Conservation (phyloP, 2,329 filamentous ascomycete species). For the Shiraia bambusicola region DNA sequence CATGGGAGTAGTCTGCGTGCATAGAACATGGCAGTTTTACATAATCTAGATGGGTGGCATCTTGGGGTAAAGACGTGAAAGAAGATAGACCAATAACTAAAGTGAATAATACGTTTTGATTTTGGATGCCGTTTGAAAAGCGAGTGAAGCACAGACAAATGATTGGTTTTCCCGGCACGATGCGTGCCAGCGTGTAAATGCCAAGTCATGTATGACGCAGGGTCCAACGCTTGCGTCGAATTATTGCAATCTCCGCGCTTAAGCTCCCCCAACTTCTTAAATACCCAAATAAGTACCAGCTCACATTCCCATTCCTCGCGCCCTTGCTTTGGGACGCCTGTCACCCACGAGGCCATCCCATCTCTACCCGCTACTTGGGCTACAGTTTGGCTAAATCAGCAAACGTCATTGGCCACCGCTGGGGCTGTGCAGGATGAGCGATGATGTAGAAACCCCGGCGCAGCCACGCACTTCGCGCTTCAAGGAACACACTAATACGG, state of each 20-base stretch:
- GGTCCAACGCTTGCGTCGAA: constrained; percentile 8
- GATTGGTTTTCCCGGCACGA: background rate
- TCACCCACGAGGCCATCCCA: background rate
- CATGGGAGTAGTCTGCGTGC: constrained; percentile 3
- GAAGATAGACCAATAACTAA: background rate
- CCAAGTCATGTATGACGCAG: constrained; percentile 20
- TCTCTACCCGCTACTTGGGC: background rate
- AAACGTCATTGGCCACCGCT: background rate
- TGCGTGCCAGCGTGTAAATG: constrained; percentile 4
- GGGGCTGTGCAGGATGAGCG: constrained; percentile 14
- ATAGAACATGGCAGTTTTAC: background rate
- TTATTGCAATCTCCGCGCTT: constrained; percentile 1
- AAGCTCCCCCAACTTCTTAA: constrained; percentile 7
- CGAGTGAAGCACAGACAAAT: too few relatives aligned
- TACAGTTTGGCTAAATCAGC: background rate
- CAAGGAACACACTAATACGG: constrained; percentile 35
- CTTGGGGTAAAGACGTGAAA: background rate
- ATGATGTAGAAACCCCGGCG: constrained; percentile 22
- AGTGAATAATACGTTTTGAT: too few relatives aligned
- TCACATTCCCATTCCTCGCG: background rate
- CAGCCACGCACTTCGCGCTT: constrained; percentile 29
- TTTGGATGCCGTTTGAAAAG: too few relatives aligned
- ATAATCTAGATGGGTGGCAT: background rate
- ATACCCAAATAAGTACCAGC: constrained; percentile 11
- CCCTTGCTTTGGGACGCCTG: background rate